These are phyloP conservation scores for Plantago major DNA, from an alignment of 257 asterid genomes.

Conservation along the genomic window DNA sequence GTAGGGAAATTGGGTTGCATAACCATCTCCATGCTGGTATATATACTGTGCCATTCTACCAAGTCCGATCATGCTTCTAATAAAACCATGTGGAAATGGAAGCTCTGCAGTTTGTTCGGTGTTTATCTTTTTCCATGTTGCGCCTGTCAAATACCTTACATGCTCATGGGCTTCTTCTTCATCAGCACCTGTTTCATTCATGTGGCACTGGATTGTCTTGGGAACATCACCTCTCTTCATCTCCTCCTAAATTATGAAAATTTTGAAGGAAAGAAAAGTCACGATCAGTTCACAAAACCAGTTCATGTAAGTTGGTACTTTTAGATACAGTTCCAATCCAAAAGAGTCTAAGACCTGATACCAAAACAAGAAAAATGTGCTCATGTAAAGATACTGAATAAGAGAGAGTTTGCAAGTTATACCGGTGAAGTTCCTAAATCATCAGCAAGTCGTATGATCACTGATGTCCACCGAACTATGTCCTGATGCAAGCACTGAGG, in stretches of 20 bases:
- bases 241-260: conserved; percentile 22
- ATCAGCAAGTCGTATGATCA: conserved; percentile 32
- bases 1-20: conserved; percentile 23
- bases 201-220: conserved; percentile 36
- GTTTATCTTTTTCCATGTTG: conserved; percentile 39
- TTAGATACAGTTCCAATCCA: too few relatives aligned
- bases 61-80: conserved; percentile 18
- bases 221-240: conserved; percentile 31
- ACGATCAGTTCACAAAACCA: too few relatives aligned
- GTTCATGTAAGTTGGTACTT: too few relatives aligned
- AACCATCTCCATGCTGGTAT: conserved; percentile 53
- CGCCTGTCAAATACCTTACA: conserved; percentile 12
- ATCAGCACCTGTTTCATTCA: conserved; percentile 33
- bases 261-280: neutral
- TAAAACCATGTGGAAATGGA: conserved; percentile 23
- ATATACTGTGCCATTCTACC: conserved; percentile 44
- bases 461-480: conserved; percentile 27
- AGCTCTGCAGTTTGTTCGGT: conserved; percentile 5
- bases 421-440: conserved; percentile 52
- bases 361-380: too few relatives aligned
- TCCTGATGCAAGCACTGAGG: conserved; percentile 25
- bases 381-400: neutral
- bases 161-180: conserved; percentile 25
- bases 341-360: too few relatives aligned
- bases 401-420: neutral